Percentiles rank a stretch among this genome's conserved stretches.
phyloP scores from a whole-genome alignment of 495 filamentous ascomycete genomes.

The Daldinia grandis region DNA sequence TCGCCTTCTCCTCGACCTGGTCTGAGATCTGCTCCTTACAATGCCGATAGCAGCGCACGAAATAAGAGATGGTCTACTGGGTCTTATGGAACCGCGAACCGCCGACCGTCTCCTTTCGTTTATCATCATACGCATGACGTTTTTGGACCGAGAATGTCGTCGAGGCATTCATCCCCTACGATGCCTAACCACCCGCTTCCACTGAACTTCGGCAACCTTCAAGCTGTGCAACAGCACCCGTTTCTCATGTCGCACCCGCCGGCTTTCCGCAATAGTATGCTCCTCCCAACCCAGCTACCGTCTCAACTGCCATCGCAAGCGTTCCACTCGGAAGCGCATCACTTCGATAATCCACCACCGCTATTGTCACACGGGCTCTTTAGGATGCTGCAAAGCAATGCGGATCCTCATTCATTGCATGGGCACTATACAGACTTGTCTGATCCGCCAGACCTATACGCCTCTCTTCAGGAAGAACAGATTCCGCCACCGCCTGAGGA shows the following conservation, averaged over 20 bases:
- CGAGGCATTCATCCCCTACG: slow-evolving; percentile 64
- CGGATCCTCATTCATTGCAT: slow-evolving; percentile 67
- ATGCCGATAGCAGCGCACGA: slow-evolving; percentile 62
- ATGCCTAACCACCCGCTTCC: slow-evolving; percentile 61
- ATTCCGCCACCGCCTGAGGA: slow-evolving; percentile 74
- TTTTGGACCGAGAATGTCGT: slow-evolving; percentile 58
- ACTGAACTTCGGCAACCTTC: slow-evolving; percentile 61
- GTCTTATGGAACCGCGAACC: slow-evolving; percentile 62
- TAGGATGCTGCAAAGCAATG: slow-evolving; percentile 73
- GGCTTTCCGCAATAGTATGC: slow-evolving; percentile 58
- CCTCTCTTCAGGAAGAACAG: slow-evolving; percentile 72
- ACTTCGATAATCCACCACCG: slow-evolving; percentile 62
- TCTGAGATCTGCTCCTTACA: slow-evolving; percentile 71
- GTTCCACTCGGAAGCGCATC: slow-evolving; percentile 57
- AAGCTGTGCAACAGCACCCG: slow-evolving; percentile 61
- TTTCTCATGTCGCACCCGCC: slow-evolving; percentile 59
- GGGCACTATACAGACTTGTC: slow-evolving; percentile 71
- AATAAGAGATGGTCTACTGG: slow-evolving; percentile 79
- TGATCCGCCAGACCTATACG: slow-evolving; percentile 77
- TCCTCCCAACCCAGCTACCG: slow-evolving; percentile 51
- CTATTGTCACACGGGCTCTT: slow-evolving; percentile 71
- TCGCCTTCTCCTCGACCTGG: slow-evolving; percentile 72
- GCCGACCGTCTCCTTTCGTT: slow-evolving; percentile 64
- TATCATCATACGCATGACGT: slow-evolving; percentile 61
- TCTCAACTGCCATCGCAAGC: slow-evolving; percentile 58